These are phyloP conservation scores for Paramyrothecium roridum DNA, from an alignment of 2,329 filamentous ascomycete genomes.

Conservation along the genomic window DNA sequence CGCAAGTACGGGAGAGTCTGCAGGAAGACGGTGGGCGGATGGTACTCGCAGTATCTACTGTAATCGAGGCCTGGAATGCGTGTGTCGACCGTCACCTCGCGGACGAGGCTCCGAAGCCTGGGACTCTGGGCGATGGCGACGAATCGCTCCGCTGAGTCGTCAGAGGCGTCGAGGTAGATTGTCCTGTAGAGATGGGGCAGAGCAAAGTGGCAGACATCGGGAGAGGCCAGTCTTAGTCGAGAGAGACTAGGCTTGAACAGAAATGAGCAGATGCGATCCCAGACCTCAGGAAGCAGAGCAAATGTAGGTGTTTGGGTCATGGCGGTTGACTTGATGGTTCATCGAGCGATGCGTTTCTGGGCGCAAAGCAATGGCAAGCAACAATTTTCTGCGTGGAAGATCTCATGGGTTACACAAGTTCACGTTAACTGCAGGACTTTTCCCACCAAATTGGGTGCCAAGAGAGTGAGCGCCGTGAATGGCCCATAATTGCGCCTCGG, in stretches of 20 bases:
- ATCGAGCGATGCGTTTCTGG: too few relatives aligned
- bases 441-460: too few relatives aligned
- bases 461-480: too few relatives aligned
- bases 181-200: neutral
- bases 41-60: neutral
- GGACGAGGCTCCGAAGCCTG: constrained; percentile 4
- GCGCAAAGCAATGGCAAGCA: too few relatives aligned
- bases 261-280: neutral
- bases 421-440: too few relatives aligned
- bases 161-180: constrained; percentile 5
- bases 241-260: neutral
- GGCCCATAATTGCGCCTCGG: too few relatives aligned
- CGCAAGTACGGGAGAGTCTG: constrained; percentile 8
- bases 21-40: constrained; percentile 2
- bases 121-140: constrained; percentile 5
- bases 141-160: constrained; percentile 5
- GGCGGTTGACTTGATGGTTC: too few relatives aligned
- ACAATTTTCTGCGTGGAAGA: too few relatives aligned
- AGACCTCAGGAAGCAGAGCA: too few relatives aligned
- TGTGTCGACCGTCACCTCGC: constrained; percentile 11
- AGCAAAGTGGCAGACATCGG: neutral
- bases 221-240: neutral
- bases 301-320: too few relatives aligned
- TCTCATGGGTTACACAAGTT: too few relatives aligned
- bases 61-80: constrained; percentile 7